Conservation (phyloP, 1,284 basidiomycete species). For the Inonotus obliquus region DNA sequence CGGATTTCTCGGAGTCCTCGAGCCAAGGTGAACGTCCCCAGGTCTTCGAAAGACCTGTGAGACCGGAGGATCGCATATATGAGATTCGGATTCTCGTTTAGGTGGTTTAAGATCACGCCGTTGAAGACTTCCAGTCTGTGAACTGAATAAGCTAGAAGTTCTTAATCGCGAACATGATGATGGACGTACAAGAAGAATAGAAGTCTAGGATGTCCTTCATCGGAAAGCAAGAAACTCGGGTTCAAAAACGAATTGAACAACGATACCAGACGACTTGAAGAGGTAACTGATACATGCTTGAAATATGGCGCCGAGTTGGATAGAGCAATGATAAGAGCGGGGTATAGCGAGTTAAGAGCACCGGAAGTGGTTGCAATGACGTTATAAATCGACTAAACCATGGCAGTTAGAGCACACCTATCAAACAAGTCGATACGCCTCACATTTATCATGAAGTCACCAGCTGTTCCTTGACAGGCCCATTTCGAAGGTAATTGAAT, state of each 20-base stretch:
- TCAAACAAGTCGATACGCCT: conserved; percentile 24
- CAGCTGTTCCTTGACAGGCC: conserved; percentile 66
- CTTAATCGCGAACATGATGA: conserved; percentile 9
- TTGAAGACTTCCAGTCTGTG: conserved; percentile 88
- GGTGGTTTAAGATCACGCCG: conserved; percentile 68
- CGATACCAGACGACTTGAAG: conserved; percentile 80
- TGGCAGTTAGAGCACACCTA: conserved; percentile 13
- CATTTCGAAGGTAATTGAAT: conserved; percentile 70
- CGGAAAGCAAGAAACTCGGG: conserved; percentile 84
- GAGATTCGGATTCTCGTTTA: conserved; percentile 79
- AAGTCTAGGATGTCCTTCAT: conserved; percentile 90
- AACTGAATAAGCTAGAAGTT: neutral
- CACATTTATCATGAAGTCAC: conserved; percentile 86
- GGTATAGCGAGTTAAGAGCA: conserved; percentile 77
- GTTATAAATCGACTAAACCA: conserved; percentile 74
- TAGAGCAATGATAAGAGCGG: conserved; percentile 85
- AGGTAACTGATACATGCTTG: conserved; percentile 73
- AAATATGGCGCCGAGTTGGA: conserved; percentile 87
- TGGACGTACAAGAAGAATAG: conserved; percentile 77
- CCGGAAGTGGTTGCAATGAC: conserved; percentile 88
- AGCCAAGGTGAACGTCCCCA: conserved; percentile 85
- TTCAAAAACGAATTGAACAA: conserved; percentile 88
- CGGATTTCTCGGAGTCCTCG: conserved; percentile 81
- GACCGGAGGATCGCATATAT: conserved; percentile 82
- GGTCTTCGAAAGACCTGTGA: conserved; percentile 79